These are phyloP conservation scores for Poa annua DNA, from an alignment of 176 grass and related monocot species.

Conservation along the genomic window DNA sequence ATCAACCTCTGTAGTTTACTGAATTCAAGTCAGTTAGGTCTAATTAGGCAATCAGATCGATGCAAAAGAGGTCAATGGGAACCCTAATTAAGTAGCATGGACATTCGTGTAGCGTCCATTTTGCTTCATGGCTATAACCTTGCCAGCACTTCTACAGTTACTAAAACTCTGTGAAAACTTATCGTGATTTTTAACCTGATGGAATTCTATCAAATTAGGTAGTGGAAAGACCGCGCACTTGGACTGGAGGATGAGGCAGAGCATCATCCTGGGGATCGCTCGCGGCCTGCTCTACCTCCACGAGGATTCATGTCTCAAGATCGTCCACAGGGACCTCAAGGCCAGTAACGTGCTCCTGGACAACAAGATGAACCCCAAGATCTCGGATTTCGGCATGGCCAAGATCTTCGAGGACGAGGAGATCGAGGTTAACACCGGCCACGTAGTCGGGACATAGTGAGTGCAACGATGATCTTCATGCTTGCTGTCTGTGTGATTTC, in stretches of 20 bases:
- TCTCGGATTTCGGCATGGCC: slow-evolving; percentile 97
- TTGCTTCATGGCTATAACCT: slow-evolving; percentile 13
- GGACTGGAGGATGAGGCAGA: slow-evolving; percentile 77
- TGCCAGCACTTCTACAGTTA: too few species aligned
- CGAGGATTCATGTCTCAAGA: slow-evolving; percentile 78
- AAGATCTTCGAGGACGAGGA: slow-evolving; percentile 73
- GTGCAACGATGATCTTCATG: background rate
- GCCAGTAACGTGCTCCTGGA: slow-evolving; percentile 93
- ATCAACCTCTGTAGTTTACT: slow-evolving; percentile 26
- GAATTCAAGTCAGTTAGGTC: slow-evolving; percentile 36
- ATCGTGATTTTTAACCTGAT: background rate
- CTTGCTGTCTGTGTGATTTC: too few species aligned
- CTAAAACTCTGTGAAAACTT: background rate
- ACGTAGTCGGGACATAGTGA: slow-evolving; percentile 85
- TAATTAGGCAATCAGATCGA: slow-evolving; percentile 23
- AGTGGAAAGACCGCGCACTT: slow-evolving; percentile 48
- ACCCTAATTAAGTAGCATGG: slow-evolving; percentile 9
- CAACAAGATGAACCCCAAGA: slow-evolving; percentile 95
- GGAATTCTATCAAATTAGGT: slow-evolving; percentile 17
- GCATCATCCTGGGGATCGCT: slow-evolving; percentile 79
- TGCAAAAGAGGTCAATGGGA: slow-evolving; percentile 45
- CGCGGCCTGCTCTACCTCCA: slow-evolving; percentile 89
- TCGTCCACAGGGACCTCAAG: slow-evolving; percentile 88
- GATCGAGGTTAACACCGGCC: slow-evolving; percentile 66
- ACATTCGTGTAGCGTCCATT: slow-evolving; percentile 3